Evolutionary conservation across 2,329 filamentous ascomycete species (phyloP).

Genomic region (Aspergillus ruber): DNA sequence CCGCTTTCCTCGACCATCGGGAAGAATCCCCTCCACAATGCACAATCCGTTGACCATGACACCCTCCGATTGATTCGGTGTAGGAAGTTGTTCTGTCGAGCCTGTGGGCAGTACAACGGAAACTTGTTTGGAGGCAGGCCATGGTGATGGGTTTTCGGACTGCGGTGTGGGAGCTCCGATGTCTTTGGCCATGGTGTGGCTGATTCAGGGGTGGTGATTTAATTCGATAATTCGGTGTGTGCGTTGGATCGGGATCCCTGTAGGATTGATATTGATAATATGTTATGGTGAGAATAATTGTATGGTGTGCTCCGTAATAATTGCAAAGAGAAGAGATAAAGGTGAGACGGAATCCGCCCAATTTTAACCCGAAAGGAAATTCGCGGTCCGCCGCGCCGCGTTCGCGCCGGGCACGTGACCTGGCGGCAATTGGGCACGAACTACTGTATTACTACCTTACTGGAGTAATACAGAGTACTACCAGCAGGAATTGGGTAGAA

Average conservation of each 20-base stretch:
- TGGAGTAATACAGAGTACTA: too few relatives aligned
- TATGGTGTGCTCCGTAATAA: too few relatives aligned
- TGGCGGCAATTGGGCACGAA: too few relatives aligned
- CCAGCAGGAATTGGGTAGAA: too few relatives aligned
- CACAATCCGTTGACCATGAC: not conserved
- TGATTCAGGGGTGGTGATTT: too few relatives aligned
- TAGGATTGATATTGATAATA: too few relatives aligned
- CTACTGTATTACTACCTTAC: too few relatives aligned
- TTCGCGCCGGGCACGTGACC: slow-evolving; percentile 1
- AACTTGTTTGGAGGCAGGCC: slow-evolving; percentile 2
- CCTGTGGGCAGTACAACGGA: not conserved
- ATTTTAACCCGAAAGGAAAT: slow-evolving; percentile 1
- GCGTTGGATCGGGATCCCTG: too few relatives aligned
- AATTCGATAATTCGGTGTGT: too few relatives aligned
- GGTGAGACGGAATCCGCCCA: not conserved
- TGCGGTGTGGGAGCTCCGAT: slow-evolving; percentile 6
- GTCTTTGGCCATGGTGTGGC: too few relatives aligned
- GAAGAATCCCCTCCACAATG: not conserved
- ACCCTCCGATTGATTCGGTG: slow-evolving; percentile 2
- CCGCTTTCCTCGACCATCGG: slow-evolving; percentile 7
- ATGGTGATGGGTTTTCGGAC: slow-evolving; percentile 4
- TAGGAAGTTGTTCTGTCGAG: not conserved
- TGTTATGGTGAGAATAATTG: too few relatives aligned
- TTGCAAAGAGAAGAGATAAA: not conserved
- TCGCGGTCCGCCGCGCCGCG: slow-evolving; percentile 5